phyloP scores from a whole-genome alignment of 306 rosid genomes.

The Prinsepia uniflora region DNA sequence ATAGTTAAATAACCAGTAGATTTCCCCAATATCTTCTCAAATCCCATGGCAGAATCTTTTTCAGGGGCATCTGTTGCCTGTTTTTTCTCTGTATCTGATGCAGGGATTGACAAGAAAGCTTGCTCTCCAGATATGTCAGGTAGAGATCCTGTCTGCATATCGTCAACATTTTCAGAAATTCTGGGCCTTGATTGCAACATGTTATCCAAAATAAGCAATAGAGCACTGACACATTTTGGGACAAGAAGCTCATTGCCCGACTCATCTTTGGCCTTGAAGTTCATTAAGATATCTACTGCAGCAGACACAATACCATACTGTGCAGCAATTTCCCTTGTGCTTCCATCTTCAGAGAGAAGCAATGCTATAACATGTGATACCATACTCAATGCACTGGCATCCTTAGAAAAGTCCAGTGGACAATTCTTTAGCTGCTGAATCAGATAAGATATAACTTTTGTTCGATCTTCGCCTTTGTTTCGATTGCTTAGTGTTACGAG shows the following conservation, averaged over 20 bases:
- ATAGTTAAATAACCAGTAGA: slow-evolving; percentile 74
- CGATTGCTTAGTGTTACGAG: slow-evolving; percentile 80
- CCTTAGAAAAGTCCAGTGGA: slow-evolving; percentile 68
- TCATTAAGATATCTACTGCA: slow-evolving; percentile 63
- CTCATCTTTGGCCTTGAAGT: slow-evolving; percentile 61
- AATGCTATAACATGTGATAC: slow-evolving; percentile 74
- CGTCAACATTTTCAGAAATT: slow-evolving; percentile 55
- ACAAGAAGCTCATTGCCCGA: slow-evolving; percentile 52
- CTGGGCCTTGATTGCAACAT: slow-evolving; percentile 81
- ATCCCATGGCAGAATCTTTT: slow-evolving; percentile 41
- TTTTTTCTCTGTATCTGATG: slow-evolving; percentile 41
- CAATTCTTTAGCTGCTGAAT: slow-evolving; percentile 92
- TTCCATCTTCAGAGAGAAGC: slow-evolving; percentile 85
- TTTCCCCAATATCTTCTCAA: slow-evolving; percentile 79
- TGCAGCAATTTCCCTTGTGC: slow-evolving; percentile 80
- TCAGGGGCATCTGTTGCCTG: slow-evolving; percentile 37
- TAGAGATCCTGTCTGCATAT: slow-evolving; percentile 44
- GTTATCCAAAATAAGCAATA: slow-evolving; percentile 83
- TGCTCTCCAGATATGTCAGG: slow-evolving; percentile 55
- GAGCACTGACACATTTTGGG: slow-evolving; percentile 82
- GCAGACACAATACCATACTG: slow-evolving; percentile 64
- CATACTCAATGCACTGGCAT: slow-evolving; percentile 71
- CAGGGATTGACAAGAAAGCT: slow-evolving; percentile 45
- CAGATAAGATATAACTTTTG: slow-evolving; percentile 78
- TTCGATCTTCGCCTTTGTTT: slow-evolving; percentile 88